Evolutionary conservation across 345 rosid species (phyloP).

Genomic region (Citrus reticulata): DNA sequence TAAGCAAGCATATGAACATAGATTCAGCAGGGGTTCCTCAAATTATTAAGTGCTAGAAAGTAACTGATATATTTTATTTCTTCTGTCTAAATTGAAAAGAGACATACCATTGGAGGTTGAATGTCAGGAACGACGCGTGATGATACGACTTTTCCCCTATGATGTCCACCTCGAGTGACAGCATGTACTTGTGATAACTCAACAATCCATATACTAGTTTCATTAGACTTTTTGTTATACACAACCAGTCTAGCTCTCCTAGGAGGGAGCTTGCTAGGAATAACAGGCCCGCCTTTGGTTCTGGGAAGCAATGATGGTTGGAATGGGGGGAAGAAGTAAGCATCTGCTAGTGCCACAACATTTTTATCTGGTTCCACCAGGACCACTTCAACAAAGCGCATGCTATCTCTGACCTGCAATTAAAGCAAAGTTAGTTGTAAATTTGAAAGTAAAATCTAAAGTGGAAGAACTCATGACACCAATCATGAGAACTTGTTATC

Average conservation of each 20-base stretch:
- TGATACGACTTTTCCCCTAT: slow-evolving; percentile 86
- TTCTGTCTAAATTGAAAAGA: background rate
- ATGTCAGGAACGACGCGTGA: slow-evolving; percentile 73
- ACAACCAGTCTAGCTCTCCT: slow-evolving; percentile 81
- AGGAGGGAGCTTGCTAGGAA: slow-evolving; percentile 86
- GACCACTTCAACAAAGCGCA: slow-evolving; percentile 90
- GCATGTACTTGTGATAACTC: slow-evolving; percentile 93
- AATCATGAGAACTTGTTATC: background rate
- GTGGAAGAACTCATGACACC: background rate
- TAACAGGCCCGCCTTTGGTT: slow-evolving; percentile 73
- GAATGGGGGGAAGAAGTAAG: slow-evolving; percentile 92
- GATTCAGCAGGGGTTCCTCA: background rate
- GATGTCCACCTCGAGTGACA: slow-evolving; percentile 87
- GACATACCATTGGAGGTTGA: slow-evolving; percentile 88
- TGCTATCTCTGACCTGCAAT: slow-evolving; percentile 80
- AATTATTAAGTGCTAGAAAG: background rate
- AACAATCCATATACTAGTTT: slow-evolving; percentile 78
- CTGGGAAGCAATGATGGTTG: slow-evolving; percentile 88
- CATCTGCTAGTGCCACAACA: slow-evolving; percentile 87
- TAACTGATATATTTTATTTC: background rate
- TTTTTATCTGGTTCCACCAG: slow-evolving; percentile 75
- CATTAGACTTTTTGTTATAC: slow-evolving; percentile 79
- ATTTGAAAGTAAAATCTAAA: background rate
- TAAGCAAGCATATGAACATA: background rate
- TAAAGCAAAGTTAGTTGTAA: slow-evolving; percentile 14